These are phyloP conservation scores for Pleurostoma richardsiae DNA, from an alignment of 2,329 filamentous ascomycete genomes.

Conservation along the genomic window DNA sequence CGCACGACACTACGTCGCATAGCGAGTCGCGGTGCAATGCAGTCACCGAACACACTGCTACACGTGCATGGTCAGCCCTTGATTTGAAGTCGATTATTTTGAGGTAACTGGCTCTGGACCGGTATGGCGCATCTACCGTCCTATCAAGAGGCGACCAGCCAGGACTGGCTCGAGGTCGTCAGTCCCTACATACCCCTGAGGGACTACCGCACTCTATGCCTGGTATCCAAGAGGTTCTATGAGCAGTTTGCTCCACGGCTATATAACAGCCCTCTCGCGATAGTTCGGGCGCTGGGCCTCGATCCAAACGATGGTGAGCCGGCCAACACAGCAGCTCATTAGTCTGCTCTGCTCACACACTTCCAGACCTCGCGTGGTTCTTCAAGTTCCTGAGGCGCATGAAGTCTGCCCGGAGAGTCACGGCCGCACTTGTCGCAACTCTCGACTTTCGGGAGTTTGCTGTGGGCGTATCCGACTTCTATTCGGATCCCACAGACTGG, in stretches of 20 bases:
- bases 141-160: constrained; percentile 44
- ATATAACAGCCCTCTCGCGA: constrained; percentile 44
- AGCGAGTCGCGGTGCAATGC: too few relatives aligned
- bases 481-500: constrained; percentile 28
- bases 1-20: too few relatives aligned
- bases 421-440: constrained; percentile 36
- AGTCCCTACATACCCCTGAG: constrained; percentile 34
- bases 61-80: too few relatives aligned
- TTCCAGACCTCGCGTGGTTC: constrained; percentile 44
- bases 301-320: constrained; percentile 40
- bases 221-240: constrained; percentile 42
- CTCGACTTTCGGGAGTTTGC: constrained; percentile 43
- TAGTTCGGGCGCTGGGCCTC: constrained; percentile 30
- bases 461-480: constrained; percentile 31
- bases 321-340: background rate
- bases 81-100: too few relatives aligned
- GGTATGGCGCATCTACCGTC: constrained; percentile 39
- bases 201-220: constrained; percentile 41
- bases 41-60: too few relatives aligned
- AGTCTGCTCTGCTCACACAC: constrained; percentile 7
- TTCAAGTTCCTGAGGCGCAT: constrained; percentile 38
- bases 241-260: constrained; percentile 43
- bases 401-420: constrained; percentile 24
- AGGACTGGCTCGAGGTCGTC: constrained; percentile 45
- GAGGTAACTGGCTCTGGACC: too few relatives aligned